Conservation (phyloP, 805 yeast species). For the Candida ponderosae region DNA sequence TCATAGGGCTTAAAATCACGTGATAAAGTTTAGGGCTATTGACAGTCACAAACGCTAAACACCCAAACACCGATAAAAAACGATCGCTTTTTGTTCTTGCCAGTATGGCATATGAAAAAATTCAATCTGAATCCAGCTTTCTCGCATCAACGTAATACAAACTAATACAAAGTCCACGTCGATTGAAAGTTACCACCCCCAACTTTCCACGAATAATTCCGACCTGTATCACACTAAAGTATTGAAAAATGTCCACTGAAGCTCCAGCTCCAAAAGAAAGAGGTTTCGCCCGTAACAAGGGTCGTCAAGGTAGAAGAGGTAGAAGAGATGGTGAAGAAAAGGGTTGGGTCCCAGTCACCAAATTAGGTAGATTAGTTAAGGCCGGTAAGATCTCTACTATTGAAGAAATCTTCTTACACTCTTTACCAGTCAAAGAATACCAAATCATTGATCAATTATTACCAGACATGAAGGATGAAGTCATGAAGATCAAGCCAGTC, state of each 20-base stretch:
- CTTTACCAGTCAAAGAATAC: conserved; percentile 98
- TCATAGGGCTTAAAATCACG: no score
- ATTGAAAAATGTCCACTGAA: conserved; percentile 32
- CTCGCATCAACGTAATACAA: no score
- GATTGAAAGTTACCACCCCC: conserved; percentile 49
- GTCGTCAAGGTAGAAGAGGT: conserved; percentile 60
- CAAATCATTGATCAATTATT: conserved; percentile 96
- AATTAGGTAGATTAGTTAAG: conserved; percentile 99
- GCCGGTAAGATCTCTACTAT: conserved; percentile 95
- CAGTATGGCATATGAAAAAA: no score
- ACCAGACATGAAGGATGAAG: conserved; percentile 96
- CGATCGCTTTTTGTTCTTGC: no score
- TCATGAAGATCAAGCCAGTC: conserved; percentile 99
- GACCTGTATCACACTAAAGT: conserved; percentile 23
- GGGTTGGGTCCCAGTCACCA: conserved; percentile 99
- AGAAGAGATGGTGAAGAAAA: conserved; percentile 88
- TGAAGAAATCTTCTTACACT: conserved; percentile 98
- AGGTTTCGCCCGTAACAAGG: conserved; percentile 52
- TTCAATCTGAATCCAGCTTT: no score
- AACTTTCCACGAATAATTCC: conserved; percentile 46
- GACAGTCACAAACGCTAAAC: no score
- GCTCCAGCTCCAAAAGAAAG: conserved; percentile 39
- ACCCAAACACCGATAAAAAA: no score
- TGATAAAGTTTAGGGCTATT: no score
- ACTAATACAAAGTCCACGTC: conserved; percentile 20